Evolutionary conservation across 441 rosid genomes (phyloP).

Genomic region (Omphalea diandra): DNA sequence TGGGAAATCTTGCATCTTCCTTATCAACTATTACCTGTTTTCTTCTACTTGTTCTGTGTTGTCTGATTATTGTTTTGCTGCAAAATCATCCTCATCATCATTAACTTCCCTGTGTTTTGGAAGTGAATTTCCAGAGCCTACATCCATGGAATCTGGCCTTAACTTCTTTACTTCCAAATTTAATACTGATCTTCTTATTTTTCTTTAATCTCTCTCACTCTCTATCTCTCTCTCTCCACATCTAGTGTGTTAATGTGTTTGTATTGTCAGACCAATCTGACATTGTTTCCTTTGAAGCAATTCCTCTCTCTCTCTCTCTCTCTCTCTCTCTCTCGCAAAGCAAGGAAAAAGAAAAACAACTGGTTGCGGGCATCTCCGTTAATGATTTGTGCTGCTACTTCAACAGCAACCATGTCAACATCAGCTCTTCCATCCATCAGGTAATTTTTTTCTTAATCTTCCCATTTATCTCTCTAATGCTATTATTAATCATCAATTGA

Average conservation of each 20-base stretch:
- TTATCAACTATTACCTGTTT: slow-evolving; percentile 5
- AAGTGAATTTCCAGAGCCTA: slow-evolving; percentile 45
- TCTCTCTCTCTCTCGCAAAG: not conserved
- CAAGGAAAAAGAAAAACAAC: not conserved
- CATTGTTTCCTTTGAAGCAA: slow-evolving; percentile 25
- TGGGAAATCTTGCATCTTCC: slow-evolving; percentile 39
- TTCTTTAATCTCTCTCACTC: slow-evolving; percentile 8
- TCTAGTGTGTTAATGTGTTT: not conserved
- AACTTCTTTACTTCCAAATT: slow-evolving; percentile 12
- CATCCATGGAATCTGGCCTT: slow-evolving; percentile 20
- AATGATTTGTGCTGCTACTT: not conserved
- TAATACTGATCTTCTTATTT: not conserved
- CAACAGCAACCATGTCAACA: slow-evolving; percentile 27
- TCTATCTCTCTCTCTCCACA: not conserved
- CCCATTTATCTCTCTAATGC: not conserved
- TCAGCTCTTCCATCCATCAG: slow-evolving; percentile 33
- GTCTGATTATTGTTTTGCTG: slow-evolving; percentile 5
- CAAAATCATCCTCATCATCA: slow-evolving; percentile 7
- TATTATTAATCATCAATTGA: slow-evolving; percentile 4
- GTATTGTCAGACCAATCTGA: slow-evolving; percentile 15
- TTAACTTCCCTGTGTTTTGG: slow-evolving; percentile 21
- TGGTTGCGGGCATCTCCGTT: slow-evolving; percentile 23
- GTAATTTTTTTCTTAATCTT: slow-evolving; percentile 29
- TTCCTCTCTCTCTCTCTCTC: not conserved
- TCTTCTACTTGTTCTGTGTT: slow-evolving; percentile 22